Evolutionary conservation across 2,329 filamentous ascomycete species (phyloP), one percentile per base, ranked within the genome.

Genomic region (Fusarium haematococcum): DNA sequence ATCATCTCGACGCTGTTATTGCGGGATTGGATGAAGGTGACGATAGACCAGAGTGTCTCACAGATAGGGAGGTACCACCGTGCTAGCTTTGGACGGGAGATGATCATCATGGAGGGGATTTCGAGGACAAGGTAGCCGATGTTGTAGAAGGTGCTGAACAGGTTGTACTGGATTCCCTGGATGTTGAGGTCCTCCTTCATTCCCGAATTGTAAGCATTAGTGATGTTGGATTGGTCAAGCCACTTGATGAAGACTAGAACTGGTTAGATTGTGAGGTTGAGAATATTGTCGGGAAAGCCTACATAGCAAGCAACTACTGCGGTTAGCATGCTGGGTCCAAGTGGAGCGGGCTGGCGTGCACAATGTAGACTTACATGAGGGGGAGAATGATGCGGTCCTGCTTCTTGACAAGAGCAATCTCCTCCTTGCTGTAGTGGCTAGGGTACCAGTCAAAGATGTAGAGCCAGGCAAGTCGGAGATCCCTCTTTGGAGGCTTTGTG

Each of bases 161-260:
- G 52, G 18, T 69, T 72, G 63, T 79, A 79, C 73, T 84, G 76
- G 37, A 82, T 81, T 6, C 80, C 82, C 4, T 80, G 67, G 50
- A 84, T 77, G 1, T 76, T 62, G 1, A 82, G 73, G 14, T 82
- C 81, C 32, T 81, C 79, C n/a, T 83, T 82, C 83, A 85, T 84
- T 1, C 83, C 83, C 0, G 80, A 81, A 18, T 83, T 80, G 54
- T 84, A 85, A 9, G 83, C 84, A 65, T 81, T 82, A 67, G 77
- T 81, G 69, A 80, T 76, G 59, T 80, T 82, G 57, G 70, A 69
- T 61, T 70, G 65, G 37, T 83, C 81, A 4, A 84, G 81, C 66
- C 79, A 82, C 45, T 83, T 83, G 61, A 82, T 77, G 41, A 76
- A 75, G 60, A 68, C 73, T 75, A 16, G 25, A 2, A 23, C n/a